Evolutionary conservation across 2,329 filamentous ascomycete species (phyloP).

Genomic region (Fusarium foetens): DNA sequence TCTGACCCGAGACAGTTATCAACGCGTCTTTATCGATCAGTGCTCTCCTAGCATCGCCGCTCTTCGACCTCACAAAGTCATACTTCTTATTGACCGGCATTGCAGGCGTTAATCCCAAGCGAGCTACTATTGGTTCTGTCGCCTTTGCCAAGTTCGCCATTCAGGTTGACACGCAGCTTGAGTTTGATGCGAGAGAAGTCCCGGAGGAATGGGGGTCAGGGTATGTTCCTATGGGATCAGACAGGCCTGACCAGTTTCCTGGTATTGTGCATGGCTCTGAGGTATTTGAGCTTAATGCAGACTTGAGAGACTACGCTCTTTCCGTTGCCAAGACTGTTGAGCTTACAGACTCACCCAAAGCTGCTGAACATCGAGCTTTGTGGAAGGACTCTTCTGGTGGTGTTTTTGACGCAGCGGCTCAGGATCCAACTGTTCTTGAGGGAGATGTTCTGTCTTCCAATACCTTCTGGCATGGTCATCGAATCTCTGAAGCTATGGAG

Average conservation of each 20-base stretch:
- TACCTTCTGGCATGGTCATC: slow-evolving; percentile 37
- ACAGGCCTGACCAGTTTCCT: slow-evolving; percentile 23
- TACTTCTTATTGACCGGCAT: slow-evolving; percentile 38
- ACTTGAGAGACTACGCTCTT: slow-evolving; percentile 27
- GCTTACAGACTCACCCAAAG: slow-evolving; percentile 10
- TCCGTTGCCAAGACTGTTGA: neutral
- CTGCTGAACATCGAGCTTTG: slow-evolving; percentile 9
- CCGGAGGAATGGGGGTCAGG: slow-evolving; percentile 32
- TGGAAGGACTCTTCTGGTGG: slow-evolving; percentile 6
- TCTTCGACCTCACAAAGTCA: slow-evolving; percentile 28
- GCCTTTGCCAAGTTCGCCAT: slow-evolving; percentile 36
- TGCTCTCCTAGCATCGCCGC: slow-evolving; percentile 18
- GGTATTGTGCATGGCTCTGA: slow-evolving; percentile 32
- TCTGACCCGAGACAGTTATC: slow-evolving; percentile 4
- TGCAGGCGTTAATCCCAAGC: slow-evolving; percentile 34
- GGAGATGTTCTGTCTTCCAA: slow-evolving; percentile 37
- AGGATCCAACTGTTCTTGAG: slow-evolving; percentile 18
- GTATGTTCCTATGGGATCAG: slow-evolving; percentile 30
- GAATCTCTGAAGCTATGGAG: slow-evolving; percentile 35
- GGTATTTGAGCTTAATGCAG: slow-evolving; percentile 30
- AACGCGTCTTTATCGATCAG: slow-evolving; percentile 31
- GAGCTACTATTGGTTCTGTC: slow-evolving; percentile 35
- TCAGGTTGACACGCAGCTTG: slow-evolving; percentile 32
- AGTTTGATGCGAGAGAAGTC: slow-evolving; percentile 33
- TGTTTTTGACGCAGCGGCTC: slow-evolving; percentile 7